Base-by-base conservation (phyloP, 2,329 filamentous ascomycete species). In the Sclerotinia minor region DNA sequence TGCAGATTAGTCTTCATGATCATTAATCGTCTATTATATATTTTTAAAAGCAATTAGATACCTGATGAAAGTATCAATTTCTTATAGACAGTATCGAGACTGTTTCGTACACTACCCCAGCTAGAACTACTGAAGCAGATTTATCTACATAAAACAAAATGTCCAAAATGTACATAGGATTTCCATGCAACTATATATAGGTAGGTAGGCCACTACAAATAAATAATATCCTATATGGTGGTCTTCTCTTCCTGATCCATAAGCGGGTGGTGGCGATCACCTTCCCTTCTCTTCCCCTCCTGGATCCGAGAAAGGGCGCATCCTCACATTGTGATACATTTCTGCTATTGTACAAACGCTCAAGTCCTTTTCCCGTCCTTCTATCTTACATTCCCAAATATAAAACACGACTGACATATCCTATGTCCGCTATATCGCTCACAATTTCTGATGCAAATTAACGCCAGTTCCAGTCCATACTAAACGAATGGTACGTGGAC, bases 401-500 rank as follows among this genome's bases (percentile, higher is more conserved):
- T 26, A 49, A 59, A 24, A 58, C 52, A 64, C 21, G 26, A 26
- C 29, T n/a, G 35, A 59, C 19, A 63, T 52, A 24, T 41, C 53
- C 11, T 21, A 38, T n/a, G 35, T 49, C 11, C 52, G 53, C 53
- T 65, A 24, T 49, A 58, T 49, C 52, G 52, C 41, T 65, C 52
- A 47, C 24, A n/a, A 38, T 26, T 19, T 9, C 50, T n/a, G 47
- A 47, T 26, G 38, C 32, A 55, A 49, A 49, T 57, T 47, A 59
- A 65, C 64, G 44, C 64, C 64, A 35, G 50, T 65, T 57, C 64
- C 64, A 47, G 44, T 38, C 52, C 64, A 65, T 50, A 44, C 61
- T 41, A 64, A 64, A 58, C 53, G 44, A 65, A 65, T 38, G 64
- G 52, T 59, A 65, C 41, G 44, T 26, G 41, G 41, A 29, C 24